Percentiles rank a stretch among this genome's conserved stretches.
Conservation (phyloP, 805 yeast species). For the Hanseniaspora lachancei region DNA sequence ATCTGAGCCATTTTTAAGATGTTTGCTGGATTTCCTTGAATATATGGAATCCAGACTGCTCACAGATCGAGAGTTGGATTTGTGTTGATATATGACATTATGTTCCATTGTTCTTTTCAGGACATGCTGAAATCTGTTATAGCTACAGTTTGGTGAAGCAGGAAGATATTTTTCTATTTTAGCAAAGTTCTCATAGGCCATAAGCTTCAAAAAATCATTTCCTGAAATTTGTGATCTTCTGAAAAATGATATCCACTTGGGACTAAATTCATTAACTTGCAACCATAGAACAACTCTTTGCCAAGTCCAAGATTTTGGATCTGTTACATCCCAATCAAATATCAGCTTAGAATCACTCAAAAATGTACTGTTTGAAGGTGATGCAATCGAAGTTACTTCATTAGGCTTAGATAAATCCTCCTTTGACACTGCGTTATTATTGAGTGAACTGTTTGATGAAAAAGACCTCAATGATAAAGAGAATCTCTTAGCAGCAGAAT, state of each 20-base stretch:
- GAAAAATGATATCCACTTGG: slow-evolving; percentile 61
- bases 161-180: slow-evolving; percentile 30
- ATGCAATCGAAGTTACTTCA: background rate
- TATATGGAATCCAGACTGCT: slow-evolving; percentile 19
- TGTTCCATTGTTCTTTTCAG: slow-evolving; percentile 35
- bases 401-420: background rate
- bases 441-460: slow-evolving; percentile 8
- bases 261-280: slow-evolving; percentile 51
- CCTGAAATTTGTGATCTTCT: slow-evolving; percentile 45
- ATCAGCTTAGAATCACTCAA: slow-evolving; percentile 20
- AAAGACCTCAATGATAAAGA: slow-evolving; percentile 12
- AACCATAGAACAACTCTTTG: slow-evolving; percentile 61
- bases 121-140: slow-evolving; percentile 43
- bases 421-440: background rate
- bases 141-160: slow-evolving; percentile 38
- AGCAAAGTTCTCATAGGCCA: slow-evolving; percentile 51
- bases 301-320: slow-evolving; percentile 57
- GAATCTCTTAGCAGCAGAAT: slow-evolving; percentile 6
- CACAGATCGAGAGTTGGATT: slow-evolving; percentile 18
- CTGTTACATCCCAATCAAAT: slow-evolving; percentile 37
- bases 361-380: background rate
- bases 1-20: slow-evolving; percentile 24
- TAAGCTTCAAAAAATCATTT: slow-evolving; percentile 48
- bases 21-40: slow-evolving; percentile 15
- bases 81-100: slow-evolving; percentile 23